phyloP scores from a whole-genome alignment of 2,329 filamentous ascomycete genomes.

The Xylariaceae sp. region DNA sequence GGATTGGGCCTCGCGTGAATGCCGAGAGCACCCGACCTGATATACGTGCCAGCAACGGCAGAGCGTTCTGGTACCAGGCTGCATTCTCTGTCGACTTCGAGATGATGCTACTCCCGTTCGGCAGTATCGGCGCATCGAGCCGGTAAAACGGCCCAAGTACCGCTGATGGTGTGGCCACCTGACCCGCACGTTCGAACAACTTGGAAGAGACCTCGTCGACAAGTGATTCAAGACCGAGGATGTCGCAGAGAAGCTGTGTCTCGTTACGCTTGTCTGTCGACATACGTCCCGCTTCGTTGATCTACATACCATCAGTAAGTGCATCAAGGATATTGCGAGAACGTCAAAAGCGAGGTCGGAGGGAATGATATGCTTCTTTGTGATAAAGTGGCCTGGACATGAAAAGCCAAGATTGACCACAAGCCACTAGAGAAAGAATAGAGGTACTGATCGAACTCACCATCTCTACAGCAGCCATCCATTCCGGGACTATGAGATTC shows the following conservation, averaged over 20 bases:
- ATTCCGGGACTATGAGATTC: conserved; percentile 75
- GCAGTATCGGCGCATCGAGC: conserved; percentile 62
- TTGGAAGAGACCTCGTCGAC: conserved; percentile 76
- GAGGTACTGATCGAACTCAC: conserved; percentile 34
- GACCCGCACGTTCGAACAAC: conserved; percentile 52
- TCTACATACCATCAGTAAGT: conserved; percentile 29
- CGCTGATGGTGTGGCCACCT: conserved; percentile 61
- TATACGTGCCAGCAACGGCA: conserved; percentile 49
- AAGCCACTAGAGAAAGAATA: background rate
- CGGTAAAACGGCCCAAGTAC: conserved; percentile 87
- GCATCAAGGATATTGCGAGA: background rate
- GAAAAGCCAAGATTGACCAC: no score
- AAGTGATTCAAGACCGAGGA: conserved; percentile 69
- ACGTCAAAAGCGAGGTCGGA: no score
- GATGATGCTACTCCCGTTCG: conserved; percentile 67
- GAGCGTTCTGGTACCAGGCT: conserved; percentile 28
- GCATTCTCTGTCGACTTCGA: conserved; percentile 40
- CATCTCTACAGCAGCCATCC: conserved; percentile 63
- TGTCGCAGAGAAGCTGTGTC: conserved; percentile 62
- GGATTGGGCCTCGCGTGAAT: conserved; percentile 59
- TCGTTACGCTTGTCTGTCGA: conserved; percentile 62
- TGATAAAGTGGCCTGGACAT: no score
- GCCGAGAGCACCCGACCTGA: conserved; percentile 52
- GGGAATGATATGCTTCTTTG: no score
- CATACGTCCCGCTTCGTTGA: conserved; percentile 65